Evolutionary conservation across 73 alveolate species (phyloP), one percentile per base, ranked within the genome.

Genomic region (Stentor roeselii): DNA sequence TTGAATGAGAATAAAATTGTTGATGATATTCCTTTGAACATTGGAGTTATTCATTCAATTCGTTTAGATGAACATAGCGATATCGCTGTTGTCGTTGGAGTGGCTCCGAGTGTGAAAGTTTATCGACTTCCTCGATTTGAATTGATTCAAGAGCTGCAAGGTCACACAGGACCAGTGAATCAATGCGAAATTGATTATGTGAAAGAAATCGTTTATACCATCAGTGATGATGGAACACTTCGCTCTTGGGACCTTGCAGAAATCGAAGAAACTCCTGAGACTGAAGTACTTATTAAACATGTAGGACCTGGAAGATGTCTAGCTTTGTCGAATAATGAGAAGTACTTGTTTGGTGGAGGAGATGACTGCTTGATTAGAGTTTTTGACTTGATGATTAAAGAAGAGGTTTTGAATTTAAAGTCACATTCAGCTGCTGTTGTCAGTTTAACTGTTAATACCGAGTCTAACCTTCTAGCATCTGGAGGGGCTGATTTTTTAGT

Each of bases 11-110:
- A 27, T 14, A 67, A 67, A 67, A 67, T 67, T 67, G 34, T 32
- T 67, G 80, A 67, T 67, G 80, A 67, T 67, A 32, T 67, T 21
- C 80, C 80, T 67, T 67, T 67, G 80, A 32, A 32, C 41, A 21
- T 21, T 67, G 80, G 80, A 34, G 42, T 27, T 1, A 21, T 67
- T 21, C 14, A 67, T 67, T 15, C 42, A 1, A 34, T 67, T 67
- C 14, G 80, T n/a, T 34, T 67, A 30, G 80, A 67, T 2, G 80
- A 67, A 67, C 15, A 67, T 21, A n/a, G 34, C 34, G 37, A 67
- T 21, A 67, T 36, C 21, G 80, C 80, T 0, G 80, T 32, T 67
- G 80, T 67, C 21, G n/a, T 21, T 2, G 80, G 80, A 30, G 80
- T 27, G 34, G 34, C 41, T 40, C 80, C 80, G 34, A 67, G 21